These are phyloP conservation scores for Cucumis variabilis DNA, from an alignment of 331 rosid species.

Conservation along the genomic window DNA sequence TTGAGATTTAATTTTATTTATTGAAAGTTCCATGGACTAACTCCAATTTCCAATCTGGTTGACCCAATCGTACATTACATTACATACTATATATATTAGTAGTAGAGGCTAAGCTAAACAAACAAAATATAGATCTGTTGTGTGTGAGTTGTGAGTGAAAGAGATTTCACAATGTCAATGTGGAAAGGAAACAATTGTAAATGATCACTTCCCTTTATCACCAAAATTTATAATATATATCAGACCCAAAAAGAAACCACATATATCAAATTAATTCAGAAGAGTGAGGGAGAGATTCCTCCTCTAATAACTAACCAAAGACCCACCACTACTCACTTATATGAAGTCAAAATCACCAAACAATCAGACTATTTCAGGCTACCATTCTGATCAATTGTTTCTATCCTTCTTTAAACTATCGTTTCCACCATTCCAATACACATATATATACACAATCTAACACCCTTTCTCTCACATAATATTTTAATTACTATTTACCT, in stretches of 20 bases:
- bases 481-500: background rate
- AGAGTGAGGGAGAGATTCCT: background rate
- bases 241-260: background rate
- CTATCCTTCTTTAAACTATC: background rate
- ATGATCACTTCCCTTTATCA: background rate
- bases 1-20: too few species aligned
- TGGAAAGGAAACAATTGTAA: background rate
- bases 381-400: background rate
- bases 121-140: too few species aligned
- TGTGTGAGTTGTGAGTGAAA: background rate
- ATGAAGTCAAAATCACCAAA: constrained; percentile 13
- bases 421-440: background rate
- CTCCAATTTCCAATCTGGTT: too few species aligned
- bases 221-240: background rate
- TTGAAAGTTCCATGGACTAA: too few species aligned
- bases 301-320: constrained; percentile 1
- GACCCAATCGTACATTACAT: too few species aligned
- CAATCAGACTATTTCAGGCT: background rate
- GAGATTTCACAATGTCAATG: background rate
- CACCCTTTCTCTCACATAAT: background rate
- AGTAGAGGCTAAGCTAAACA: too few species aligned
- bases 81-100: too few species aligned
- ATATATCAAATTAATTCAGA: background rate
- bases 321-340: background rate
- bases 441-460: background rate